Evolutionary conservation across 208 protist genomes (phyloP), one percentile per base, ranked within the genome.

Genomic region (Herpetomonas samuelpessoai): DNA sequence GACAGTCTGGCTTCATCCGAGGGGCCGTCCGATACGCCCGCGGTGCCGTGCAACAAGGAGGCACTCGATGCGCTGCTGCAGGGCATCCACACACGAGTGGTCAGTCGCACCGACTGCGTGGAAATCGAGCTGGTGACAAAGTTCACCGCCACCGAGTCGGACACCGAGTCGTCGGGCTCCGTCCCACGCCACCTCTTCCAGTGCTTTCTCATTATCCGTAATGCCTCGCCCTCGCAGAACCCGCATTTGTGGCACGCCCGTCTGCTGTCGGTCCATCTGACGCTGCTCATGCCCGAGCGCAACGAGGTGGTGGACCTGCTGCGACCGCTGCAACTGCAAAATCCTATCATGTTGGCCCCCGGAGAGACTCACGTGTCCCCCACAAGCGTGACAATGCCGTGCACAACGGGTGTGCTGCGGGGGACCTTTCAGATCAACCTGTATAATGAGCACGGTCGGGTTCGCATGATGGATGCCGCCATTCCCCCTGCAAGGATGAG

Each of bases 371-470:
- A 96, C 73, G 75, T 68, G 28, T 93, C 86, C 61, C 77, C 89
- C 60, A 78, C 72, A 47, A 88, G 91, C 18, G 77, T 81, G 9
- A 83, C 66, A 24, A 58, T 93, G 0, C 57, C 48, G 14, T 75
- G 79, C n/a, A 19, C 58, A 2, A 71, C 78, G 21, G 91, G 85
- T 19, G 52, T 96, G 2, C 58, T 96, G 28, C 83, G 84, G 41
- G 91, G 91, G 4, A 92, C 88, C 0, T 81, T 96, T 49, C 91
- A 96, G 62, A 53, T 96, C 24, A 88, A 88, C 44, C 68, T 72
- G 16, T 89, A 88, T 60, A 84, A 91, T 59, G 81, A 88, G 31
- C 68, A 71, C 2, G 86, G 84, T 1, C 74, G 86, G 60, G 73
- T 83, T 51, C 71, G 81, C 22, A 73, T 68, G 53, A 71, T 96